These are phyloP conservation scores for Lachnellula occidentalis DNA, from an alignment of 2,329 filamentous ascomycete species.

Conservation along the genomic window DNA sequence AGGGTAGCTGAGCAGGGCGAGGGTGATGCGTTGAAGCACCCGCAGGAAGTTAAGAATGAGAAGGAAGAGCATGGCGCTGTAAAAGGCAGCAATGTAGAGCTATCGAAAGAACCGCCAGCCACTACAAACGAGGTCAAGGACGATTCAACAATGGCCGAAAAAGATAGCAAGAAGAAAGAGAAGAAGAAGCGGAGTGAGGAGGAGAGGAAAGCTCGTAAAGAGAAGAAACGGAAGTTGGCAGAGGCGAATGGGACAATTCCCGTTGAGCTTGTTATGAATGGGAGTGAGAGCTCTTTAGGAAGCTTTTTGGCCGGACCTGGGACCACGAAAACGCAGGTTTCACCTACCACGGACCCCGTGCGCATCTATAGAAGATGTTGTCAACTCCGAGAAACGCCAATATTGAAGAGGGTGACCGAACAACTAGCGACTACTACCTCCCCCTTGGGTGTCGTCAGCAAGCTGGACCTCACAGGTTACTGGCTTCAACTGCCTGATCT, in stretches of 20 bases:
- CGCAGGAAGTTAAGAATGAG: slow-evolving; percentile 54
- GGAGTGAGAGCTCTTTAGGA: slow-evolving; percentile 47
- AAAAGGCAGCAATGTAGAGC: slow-evolving; percentile 38
- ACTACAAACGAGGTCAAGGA: slow-evolving; percentile 24
- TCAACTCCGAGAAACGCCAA: slow-evolving; percentile 85
- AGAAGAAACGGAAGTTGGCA: slow-evolving; percentile 77
- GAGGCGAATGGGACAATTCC: slow-evolving; percentile 85
- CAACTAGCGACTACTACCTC: slow-evolving; percentile 70
- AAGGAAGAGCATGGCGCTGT: slow-evolving; percentile 43
- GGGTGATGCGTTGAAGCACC: slow-evolving; percentile 66
- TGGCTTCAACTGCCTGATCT: slow-evolving; percentile 79
- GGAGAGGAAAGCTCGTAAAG: slow-evolving; percentile 85
- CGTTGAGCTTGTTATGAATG: slow-evolving; percentile 72
- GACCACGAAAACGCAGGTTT: slow-evolving; percentile 50
- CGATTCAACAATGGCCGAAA: slow-evolving; percentile 24
- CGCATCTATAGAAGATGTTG: slow-evolving; percentile 93
- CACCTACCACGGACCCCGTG: slow-evolving; percentile 83
- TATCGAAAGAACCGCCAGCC: slow-evolving; percentile 34
- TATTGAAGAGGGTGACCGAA: slow-evolving; percentile 85
- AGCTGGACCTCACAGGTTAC: slow-evolving; percentile 79
- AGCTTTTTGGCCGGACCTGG: slow-evolving; percentile 24
- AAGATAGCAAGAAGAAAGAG: slow-evolving; percentile 69
- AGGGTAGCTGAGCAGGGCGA: slow-evolving; percentile 66
- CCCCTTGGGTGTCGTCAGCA: slow-evolving; percentile 70
- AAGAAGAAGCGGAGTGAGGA: slow-evolving; percentile 96